Evolutionary conservation across 352 stramenopile genomes (phyloP).

Genomic region (Globisporangium paddicum): DNA sequence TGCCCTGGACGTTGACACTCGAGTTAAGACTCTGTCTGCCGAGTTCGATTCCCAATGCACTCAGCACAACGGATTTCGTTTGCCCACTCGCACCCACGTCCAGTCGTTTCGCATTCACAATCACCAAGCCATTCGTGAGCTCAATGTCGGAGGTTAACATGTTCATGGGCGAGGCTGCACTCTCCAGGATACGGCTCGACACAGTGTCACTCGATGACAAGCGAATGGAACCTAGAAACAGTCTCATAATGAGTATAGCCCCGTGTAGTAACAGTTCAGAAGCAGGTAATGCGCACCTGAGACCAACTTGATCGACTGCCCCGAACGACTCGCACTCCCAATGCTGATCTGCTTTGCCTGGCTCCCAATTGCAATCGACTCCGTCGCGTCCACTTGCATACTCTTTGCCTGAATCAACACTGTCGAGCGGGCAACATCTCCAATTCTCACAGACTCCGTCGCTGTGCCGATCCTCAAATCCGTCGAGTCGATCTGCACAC

Average conservation of each 20-base stretch:
- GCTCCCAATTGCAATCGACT: conserved; percentile 21
- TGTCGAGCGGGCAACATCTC: conserved; percentile 15
- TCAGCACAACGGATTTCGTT: conserved; percentile 8
- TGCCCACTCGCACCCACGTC: conserved; percentile 1
- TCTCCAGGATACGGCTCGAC: background rate
- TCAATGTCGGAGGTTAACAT: background rate
- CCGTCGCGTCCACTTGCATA: conserved; percentile 21
- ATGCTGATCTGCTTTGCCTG: conserved; percentile 22
- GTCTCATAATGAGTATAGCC: background rate
- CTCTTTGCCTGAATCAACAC: conserved; percentile 23
- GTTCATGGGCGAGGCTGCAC: background rate
- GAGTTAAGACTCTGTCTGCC: conserved; percentile 4
- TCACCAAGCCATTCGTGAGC: conserved; percentile 7
- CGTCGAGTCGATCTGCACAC: conserved; percentile 37
- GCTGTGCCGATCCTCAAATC: conserved; percentile 28
- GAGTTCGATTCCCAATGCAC: background rate
- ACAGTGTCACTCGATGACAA: conserved; percentile 6
- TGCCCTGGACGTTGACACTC: conserved; percentile 1
- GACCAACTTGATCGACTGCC: conserved; percentile 26
- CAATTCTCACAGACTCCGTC: conserved; percentile 27
- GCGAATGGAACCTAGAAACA: conserved; percentile 9
- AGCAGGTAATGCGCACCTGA: conserved; percentile 13
- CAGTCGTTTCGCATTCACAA: background rate
- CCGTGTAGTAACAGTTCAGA: no score
- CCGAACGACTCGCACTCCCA: conserved; percentile 16